Evolutionary conservation across 306 rosid species (phyloP).

Genomic region (Cucurbita moschata): DNA sequence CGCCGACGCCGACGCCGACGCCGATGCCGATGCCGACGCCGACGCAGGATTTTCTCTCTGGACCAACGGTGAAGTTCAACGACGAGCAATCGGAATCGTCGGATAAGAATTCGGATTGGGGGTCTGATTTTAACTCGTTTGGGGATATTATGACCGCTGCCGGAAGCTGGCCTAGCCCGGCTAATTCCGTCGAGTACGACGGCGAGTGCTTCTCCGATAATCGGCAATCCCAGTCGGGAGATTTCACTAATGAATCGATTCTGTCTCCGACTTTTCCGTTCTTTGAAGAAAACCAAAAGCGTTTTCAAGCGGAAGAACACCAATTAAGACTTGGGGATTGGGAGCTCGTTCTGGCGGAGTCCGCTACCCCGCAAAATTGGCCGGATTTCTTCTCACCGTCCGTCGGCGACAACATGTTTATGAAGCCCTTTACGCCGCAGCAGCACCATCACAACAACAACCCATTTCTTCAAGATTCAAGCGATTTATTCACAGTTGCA

Average conservation of each 20-base stretch:
- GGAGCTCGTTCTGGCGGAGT: constrained; percentile 45
- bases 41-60: background rate
- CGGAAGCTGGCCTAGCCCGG: constrained; percentile 21
- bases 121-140: constrained; percentile 25
- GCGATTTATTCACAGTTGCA: background rate
- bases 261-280: constrained; percentile 7
- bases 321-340: constrained; percentile 18
- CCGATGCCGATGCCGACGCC: no score
- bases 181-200: constrained; percentile 16
- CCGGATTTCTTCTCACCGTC: constrained; percentile 15
- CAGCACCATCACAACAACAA: constrained; percentile 22
- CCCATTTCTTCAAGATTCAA: constrained; percentile 48
- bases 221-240: constrained; percentile 15
- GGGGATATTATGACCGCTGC: constrained; percentile 43
- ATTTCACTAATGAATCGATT: constrained; percentile 7
- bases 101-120: constrained; percentile 19
- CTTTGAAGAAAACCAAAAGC: constrained; percentile 7
- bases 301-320: background rate
- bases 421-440: constrained; percentile 14
- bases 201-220: constrained; percentile 12
- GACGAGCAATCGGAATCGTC: constrained; percentile 22
- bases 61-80: background rate
- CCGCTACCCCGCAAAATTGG: constrained; percentile 12
- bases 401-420: constrained; percentile 6
- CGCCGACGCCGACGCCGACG: background rate